Evolutionary conservation across 2,329 filamentous ascomycete species (phyloP), one percentile per base, ranked within the genome.

Genomic region (Blastomyces emzantsi): DNA sequence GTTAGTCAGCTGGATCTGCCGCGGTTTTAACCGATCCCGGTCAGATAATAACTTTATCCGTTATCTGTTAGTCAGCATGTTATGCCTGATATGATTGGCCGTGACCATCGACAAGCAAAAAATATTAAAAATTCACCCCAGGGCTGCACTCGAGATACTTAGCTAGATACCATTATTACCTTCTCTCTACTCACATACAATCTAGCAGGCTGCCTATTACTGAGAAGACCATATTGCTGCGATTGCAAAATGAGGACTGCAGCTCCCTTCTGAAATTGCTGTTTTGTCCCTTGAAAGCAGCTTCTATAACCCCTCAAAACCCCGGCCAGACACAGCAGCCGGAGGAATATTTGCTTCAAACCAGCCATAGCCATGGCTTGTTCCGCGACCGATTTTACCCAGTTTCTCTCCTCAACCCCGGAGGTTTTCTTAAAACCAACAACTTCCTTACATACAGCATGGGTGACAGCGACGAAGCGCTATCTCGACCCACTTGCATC

Each of bases 381-480:
- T 4, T 30, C 36, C 7, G 22, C 22, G 19, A 30, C 41, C 11
- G 57, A 49, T 47, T 33, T 60, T n/a, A 7, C 17, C 17, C 57
- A 49, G 57, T 36, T 61, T 9, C 65, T 66, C 28, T 61, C 54
- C 2, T 64, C 62, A 47, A 61, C 60, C 15, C 88, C 90, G 15
- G 87, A 92, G 72, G 75, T 77, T 33, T 96, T 96, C 72, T 80
- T 97, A n/a, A 87, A 88, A 67, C 92, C 93, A 4, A 80, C 85
- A 2, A 71, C 82, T 8, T 77, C 84, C 28, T 80, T 96, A 41
- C 85, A 90, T 56, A 82, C 83, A 41, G 85, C 88, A 2, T 87
- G 90, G 22, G 79, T 94, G 28, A 83, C 85, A 64, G 84, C 91
- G 61, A 87, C 90, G n/a, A 96, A 96, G 77, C 80, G 85, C 51